Percentiles rank a stretch among this genome's conserved stretches.
phyloP scores from a whole-genome alignment of 2,329 filamentous ascomycete species.

The Rachicladosporium sp. region DNA sequence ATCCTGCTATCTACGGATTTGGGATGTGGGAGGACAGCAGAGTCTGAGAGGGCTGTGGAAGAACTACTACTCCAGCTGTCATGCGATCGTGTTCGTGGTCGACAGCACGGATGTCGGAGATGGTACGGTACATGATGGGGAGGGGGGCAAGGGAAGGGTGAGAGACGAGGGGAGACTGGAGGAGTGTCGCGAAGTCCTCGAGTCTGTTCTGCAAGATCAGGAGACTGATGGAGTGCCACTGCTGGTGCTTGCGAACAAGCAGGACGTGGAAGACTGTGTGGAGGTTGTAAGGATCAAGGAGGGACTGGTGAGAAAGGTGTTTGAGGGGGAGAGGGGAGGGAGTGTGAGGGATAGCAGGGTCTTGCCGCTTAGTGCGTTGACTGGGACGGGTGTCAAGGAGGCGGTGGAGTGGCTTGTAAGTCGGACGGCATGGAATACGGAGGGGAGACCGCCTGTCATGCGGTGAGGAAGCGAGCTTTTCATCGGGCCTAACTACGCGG shows the following conservation, averaged over 20 bases:
- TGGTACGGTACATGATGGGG: conserved; percentile 50
- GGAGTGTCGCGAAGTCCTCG: conserved; percentile 80
- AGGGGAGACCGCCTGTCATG: conserved; percentile 84
- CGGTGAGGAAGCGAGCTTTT: too few species aligned
- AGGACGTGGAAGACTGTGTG: conserved; percentile 92
- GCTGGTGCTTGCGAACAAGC: conserved; percentile 89
- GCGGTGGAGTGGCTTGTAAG: conserved; percentile 95
- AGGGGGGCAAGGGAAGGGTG: conserved; percentile 9
- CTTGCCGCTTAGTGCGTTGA: conserved; percentile 81
- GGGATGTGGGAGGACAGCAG: conserved; percentile 94
- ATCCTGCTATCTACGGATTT: conserved; percentile 95
- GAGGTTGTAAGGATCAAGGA: conserved; percentile 97
- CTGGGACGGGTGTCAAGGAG: conserved; percentile 70
- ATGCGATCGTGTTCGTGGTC: conserved; percentile 96
- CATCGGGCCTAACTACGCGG: too few species aligned
- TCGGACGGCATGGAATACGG: conserved; percentile 92
- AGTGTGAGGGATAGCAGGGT: conserved; percentile 84
- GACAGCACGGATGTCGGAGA: conserved; percentile 90
- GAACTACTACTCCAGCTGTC: conserved; percentile 84
- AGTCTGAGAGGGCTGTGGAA: conserved; percentile 85
- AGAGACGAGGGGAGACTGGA: conserved; percentile 50
- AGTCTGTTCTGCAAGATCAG: conserved; percentile 75
- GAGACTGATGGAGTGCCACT: conserved; percentile 87
- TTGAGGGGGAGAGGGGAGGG: conserved; percentile 81
- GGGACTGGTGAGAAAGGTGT: conserved; percentile 85